Conservation (phyloP, 495 filamentous ascomycete species). For the Xylaria scruposa region DNA sequence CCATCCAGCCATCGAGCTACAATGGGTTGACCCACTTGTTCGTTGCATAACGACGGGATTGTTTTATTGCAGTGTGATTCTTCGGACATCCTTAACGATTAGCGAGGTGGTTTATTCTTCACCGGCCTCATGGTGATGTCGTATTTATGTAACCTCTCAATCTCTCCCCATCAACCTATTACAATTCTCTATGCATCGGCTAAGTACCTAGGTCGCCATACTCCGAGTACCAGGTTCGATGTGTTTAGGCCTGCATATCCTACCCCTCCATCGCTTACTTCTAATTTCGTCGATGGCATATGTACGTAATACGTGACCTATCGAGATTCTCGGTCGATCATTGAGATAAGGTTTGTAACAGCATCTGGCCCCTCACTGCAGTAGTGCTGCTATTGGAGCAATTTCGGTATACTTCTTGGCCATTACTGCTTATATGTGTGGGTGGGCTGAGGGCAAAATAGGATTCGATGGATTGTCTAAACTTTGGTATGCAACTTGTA, state of each 20-base stretch:
- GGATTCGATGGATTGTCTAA: too few species aligned
- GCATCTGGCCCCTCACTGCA: not conserved
- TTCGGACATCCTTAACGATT: not conserved
- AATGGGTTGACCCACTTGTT: not conserved
- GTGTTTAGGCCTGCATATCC: not conserved
- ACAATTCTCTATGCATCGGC: slow-evolving; percentile 3
- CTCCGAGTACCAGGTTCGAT: slow-evolving; percentile 20
- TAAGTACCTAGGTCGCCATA: not conserved
- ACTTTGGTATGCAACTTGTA: not conserved
- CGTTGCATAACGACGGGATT: not conserved
- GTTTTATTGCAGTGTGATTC: not conserved
- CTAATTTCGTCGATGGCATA: slow-evolving; percentile 4
- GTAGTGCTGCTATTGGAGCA: not conserved
- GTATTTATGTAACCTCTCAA: not conserved
- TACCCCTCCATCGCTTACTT: not conserved
- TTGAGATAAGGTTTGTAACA: slow-evolving; percentile 17
- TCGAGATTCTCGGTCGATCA: slow-evolving; percentile 24
- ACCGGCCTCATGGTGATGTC: not conserved
- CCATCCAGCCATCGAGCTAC: too few species aligned
- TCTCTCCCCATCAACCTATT: not conserved
- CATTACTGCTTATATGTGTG: too few species aligned
- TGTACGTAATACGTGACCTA: not conserved
- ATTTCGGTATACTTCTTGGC: not conserved
- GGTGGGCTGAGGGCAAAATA: not conserved
- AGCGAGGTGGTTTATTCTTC: not conserved